Evolutionary conservation across 345 rosid genomes (phyloP).

Genomic region (Theobroma cacao): DNA sequence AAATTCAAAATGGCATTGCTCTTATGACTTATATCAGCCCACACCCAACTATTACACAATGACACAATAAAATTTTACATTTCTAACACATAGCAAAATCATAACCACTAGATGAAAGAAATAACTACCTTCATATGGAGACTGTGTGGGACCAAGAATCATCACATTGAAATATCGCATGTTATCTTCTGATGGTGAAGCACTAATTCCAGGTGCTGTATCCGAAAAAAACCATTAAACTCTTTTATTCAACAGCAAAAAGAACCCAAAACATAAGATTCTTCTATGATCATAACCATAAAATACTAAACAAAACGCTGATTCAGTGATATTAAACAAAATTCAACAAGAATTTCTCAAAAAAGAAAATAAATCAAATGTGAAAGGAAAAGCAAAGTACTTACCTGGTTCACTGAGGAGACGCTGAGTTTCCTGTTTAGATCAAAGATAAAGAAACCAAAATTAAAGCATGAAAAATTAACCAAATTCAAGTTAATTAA

Average conservation of each 20-base stretch:
- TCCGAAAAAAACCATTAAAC: background rate
- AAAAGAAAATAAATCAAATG: background rate
- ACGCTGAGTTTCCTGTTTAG: constrained; percentile 89
- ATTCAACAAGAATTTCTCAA: background rate
- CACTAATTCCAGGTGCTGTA: constrained; percentile 96
- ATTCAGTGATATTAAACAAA: background rate
- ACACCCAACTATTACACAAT: background rate
- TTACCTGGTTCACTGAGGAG: constrained; percentile 98
- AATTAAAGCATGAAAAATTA: background rate
- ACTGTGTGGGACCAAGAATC: constrained; percentile 96
- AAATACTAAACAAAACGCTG: constrained; percentile 11
- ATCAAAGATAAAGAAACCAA: background rate
- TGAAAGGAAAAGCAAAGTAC: background rate
- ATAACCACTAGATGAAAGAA: background rate
- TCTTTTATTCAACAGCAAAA: constrained; percentile 6
- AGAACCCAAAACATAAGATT: background rate
- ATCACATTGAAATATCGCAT: constrained; percentile 96
- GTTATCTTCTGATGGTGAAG: constrained; percentile 94
- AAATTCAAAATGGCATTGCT: background rate
- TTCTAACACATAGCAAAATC: background rate
- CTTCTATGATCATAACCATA: background rate
- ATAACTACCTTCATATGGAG: constrained; percentile 87
- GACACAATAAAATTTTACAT: background rate
- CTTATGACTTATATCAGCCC: background rate
- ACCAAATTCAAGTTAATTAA: background rate